Percentiles rank a stretch among this genome's conserved stretches.
phyloP scores from a whole-genome alignment of 805 yeast genomes.

The Pichia phayaonensis region DNA sequence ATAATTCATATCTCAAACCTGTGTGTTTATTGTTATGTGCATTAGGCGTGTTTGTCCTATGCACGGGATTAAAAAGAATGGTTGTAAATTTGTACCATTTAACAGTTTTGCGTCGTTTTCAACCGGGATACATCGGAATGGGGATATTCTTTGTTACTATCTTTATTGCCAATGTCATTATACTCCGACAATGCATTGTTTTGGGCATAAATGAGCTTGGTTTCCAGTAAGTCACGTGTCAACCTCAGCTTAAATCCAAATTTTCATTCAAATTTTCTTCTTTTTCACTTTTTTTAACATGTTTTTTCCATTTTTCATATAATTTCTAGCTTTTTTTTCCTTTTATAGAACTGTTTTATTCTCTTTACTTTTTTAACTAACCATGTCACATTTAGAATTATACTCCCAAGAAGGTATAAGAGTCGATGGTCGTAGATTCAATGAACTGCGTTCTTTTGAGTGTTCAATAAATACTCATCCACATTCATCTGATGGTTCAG shows the following conservation, averaged over 20 bases:
- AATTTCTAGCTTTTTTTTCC: not conserved
- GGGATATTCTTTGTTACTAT: not conserved
- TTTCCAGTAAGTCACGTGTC: not conserved
- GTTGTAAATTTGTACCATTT: slow-evolving; percentile 3
- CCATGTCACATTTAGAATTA: slow-evolving; percentile 52
- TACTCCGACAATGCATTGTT: slow-evolving; percentile 1
- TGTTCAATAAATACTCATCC: slow-evolving; percentile 87
- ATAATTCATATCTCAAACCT: not conserved
- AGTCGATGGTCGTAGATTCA: slow-evolving; percentile 91
- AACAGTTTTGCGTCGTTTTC: not conserved
- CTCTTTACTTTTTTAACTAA: no score
- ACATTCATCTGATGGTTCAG: slow-evolving; percentile 81
- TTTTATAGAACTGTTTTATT: no score
- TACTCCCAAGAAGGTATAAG: slow-evolving; percentile 95
- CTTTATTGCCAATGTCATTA: not conserved
- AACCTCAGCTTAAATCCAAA: no score
- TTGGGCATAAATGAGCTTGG: slow-evolving; percentile 1
- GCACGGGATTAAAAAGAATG: slow-evolving; percentile 1
- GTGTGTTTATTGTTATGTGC: not conserved
- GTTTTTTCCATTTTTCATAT: not conserved
- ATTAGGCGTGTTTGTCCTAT: not conserved
- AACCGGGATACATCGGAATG: slow-evolving; percentile 4
- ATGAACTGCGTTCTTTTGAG: slow-evolving; percentile 76
- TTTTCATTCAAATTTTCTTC: not conserved
- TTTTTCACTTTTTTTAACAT: not conserved